These are phyloP conservation scores for Cucumis sativus DNA, from an alignment of 306 rosid genomes.

Conservation along the genomic window Cucumber_9930_V3 NC_026658.2:23831501-23832000, in stretches of 20 bases:
- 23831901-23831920: not conserved
- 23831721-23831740: not conserved
- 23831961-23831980: not conserved
- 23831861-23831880: slow-evolving; percentile 10
- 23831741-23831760: not conserved
- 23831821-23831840: slow-evolving; percentile 87
- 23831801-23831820: slow-evolving; percentile 80
- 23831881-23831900: slow-evolving; percentile 5
- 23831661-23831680: not conserved
- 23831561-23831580: too few species aligned
- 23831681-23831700: not conserved
- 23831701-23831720: not conserved
- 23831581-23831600: too few species aligned
- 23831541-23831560: too few species aligned
- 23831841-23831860: slow-evolving; percentile 87
- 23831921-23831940: not conserved
- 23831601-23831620: too few species aligned
- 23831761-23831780: not conserved
- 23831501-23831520: too few species aligned
- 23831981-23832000: not conserved
- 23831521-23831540: too few species aligned
- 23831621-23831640: too few species aligned
- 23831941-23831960: not conserved
- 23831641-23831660: not conserved
- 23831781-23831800: slow-evolving; percentile 54